Base-by-base conservation (phyloP, 2,329 filamentous ascomycete genomes). In the Aspergillus ochraceus region DNA sequence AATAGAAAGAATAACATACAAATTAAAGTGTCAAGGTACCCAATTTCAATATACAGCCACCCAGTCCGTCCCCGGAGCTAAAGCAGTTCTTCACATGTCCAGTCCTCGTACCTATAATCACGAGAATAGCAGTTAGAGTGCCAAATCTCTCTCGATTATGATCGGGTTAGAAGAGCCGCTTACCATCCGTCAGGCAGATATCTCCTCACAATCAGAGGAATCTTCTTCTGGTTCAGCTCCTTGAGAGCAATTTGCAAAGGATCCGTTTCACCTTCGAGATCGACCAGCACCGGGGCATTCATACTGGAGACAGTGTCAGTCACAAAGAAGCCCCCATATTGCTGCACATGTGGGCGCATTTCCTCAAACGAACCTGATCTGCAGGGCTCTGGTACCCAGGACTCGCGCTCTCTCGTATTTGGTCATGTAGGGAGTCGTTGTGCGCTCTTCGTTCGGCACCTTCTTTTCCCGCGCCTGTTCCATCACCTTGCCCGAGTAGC, bases 381-480 rank as follows among this genome's bases (percentile, higher is more conserved):
- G 95, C 74, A 98, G 79, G 46, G 95, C 95, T 67, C 95, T 85
- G 46, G 95, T 98, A 52, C 95, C 95, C 65, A 99, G 80, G 60
- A 99, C 94, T 73, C 95, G 88, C 64, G 95, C 95, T 69, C 89
- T 87, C 83, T 99, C 95, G 79, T 99, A 99, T 81, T 99, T 99
- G 67, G 95, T 99, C 94, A 99, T 96, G 80, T 97, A 99, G 2
- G 94, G 95, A 29, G 95, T 99, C 9, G 95, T 99, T 24, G 87
- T 90, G 70, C 95, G 88, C 79, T 96, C 86, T 66, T 93, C 90
- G 67, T 91, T 90, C 58, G 92, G 86, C 53, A 99, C 94, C 80
- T 92, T 96, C 85, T 96, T 97, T 79, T 93, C 81, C 72, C 84
- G 83, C 62, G 84, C 72, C 66, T 81, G 81, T 66, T 84, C 79